phyloP scores from a whole-genome alignment of 2,329 filamentous ascomycete species.

The Fusarium secorum region DNA sequence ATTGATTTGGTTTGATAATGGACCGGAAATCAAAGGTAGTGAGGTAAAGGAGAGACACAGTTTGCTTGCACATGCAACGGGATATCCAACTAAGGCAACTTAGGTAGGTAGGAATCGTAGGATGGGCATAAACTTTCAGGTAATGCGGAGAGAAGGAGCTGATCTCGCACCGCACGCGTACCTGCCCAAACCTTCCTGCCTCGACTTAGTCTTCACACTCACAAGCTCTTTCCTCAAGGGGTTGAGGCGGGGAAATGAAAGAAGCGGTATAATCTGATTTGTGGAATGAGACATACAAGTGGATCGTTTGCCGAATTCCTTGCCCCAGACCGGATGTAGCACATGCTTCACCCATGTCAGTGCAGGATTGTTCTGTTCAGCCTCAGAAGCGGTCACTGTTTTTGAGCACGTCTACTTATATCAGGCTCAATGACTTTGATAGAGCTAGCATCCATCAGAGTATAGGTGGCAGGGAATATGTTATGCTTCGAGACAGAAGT shows the following conservation, averaged over 20 bases:
- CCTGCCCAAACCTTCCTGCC: slow-evolving; percentile 32
- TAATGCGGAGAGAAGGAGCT: slow-evolving; percentile 29
- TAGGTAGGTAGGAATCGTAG: not conserved
- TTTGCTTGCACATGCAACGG: slow-evolving; percentile 27
- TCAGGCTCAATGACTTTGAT: not conserved
- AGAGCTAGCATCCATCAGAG: not conserved
- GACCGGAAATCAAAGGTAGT: not conserved
- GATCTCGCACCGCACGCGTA: slow-evolving; percentile 15
- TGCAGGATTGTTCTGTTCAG: slow-evolving; percentile 14
- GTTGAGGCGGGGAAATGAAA: slow-evolving; percentile 22
- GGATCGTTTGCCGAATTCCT: slow-evolving; percentile 2
- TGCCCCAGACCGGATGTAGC: slow-evolving; percentile 25
- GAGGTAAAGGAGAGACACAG: not conserved
- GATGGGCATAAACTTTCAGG: slow-evolving; percentile 5
- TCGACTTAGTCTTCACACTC: not conserved
- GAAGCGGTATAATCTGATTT: slow-evolving; percentile 30
- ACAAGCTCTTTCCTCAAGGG: slow-evolving; percentile 24
- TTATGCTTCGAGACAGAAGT: not conserved
- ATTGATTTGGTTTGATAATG: not conserved
- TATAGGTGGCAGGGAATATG: not conserved
- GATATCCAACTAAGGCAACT: not conserved
- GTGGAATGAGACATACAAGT: slow-evolving; percentile 8
- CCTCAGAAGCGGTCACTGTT: slow-evolving; percentile 18
- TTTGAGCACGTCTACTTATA: not conserved
- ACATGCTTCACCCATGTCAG: slow-evolving; percentile 4